These are phyloP conservation scores for Lecanicillium sp. DNA, from an alignment of 2,329 filamentous ascomycete genomes.

Conservation along the genomic window DNA sequence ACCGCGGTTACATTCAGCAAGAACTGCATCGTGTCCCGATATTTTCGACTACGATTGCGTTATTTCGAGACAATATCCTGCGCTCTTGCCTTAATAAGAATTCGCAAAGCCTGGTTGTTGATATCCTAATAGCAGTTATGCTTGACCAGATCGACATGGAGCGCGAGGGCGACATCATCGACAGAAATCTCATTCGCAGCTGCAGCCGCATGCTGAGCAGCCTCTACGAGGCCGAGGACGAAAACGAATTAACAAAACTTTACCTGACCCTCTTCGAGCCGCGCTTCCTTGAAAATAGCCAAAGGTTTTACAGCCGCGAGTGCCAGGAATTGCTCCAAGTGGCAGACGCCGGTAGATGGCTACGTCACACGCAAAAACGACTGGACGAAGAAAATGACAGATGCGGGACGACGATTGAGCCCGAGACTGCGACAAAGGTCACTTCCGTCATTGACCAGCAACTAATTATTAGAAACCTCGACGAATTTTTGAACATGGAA, in stretches of 20 bases:
- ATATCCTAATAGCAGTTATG: slow-evolving; percentile 73
- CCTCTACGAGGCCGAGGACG: slow-evolving; percentile 74
- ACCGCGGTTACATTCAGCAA: slow-evolving; percentile 67
- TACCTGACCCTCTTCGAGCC: slow-evolving; percentile 81
- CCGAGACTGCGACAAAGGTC: slow-evolving; percentile 66
- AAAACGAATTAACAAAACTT: slow-evolving; percentile 71
- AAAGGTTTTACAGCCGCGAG: slow-evolving; percentile 68
- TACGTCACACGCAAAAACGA: slow-evolving; percentile 66
- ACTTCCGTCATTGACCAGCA: slow-evolving; percentile 71
- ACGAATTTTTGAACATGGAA: slow-evolving; percentile 78
- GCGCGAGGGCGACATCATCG: slow-evolving; percentile 80
- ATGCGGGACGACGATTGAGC: slow-evolving; percentile 74
- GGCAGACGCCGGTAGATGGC: slow-evolving; percentile 75
- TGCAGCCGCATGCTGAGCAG: slow-evolving; percentile 86
- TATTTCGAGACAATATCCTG: slow-evolving; percentile 84
- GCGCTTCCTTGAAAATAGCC: slow-evolving; percentile 65
- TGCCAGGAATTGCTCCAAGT: slow-evolving; percentile 68
- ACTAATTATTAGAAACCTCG: slow-evolving; percentile 70
- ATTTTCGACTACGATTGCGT: slow-evolving; percentile 74
- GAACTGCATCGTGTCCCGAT: slow-evolving; percentile 70
- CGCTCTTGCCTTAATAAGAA: slow-evolving; percentile 47
- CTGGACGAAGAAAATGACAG: slow-evolving; percentile 76
- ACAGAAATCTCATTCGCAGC: slow-evolving; percentile 73
- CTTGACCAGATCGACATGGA: slow-evolving; percentile 92
- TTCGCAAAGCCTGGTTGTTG: slow-evolving; percentile 52